phyloP scores from a whole-genome alignment of 495 filamentous ascomycete genomes.

The Amphirosellinia nigrospora region DNA sequence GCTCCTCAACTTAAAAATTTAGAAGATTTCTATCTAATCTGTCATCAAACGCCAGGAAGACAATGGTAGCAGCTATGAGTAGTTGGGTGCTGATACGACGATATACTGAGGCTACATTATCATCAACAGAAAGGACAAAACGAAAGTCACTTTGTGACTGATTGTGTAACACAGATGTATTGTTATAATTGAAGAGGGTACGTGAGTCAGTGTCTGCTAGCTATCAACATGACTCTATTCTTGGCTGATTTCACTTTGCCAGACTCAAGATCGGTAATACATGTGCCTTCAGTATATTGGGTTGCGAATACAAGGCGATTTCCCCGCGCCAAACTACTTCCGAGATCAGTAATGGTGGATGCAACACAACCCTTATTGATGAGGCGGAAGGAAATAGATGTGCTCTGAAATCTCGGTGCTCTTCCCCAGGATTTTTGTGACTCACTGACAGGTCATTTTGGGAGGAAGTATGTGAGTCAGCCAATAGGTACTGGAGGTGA shows the following conservation, averaged over 20 bases:
- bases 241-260: not conserved
- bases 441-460: not conserved
- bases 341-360: not conserved
- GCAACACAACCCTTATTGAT: not conserved
- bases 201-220: not conserved
- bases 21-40: no score
- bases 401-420: not conserved
- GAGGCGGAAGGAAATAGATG: not conserved
- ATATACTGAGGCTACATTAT: not conserved
- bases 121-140: not conserved
- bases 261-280: not conserved
- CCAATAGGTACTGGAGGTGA: not conserved
- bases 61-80: no score
- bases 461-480: not conserved
- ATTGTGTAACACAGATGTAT: not conserved
- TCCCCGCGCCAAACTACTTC: not conserved
- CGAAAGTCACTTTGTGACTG: not conserved
- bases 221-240: not conserved
- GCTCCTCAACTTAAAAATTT: no score
- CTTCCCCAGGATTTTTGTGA: not conserved
- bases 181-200: not conserved
- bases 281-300: not conserved
- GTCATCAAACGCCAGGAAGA: no score
- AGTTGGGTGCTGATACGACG: no score
- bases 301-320: not conserved